Evolutionary conservation across 1,139 yeast species (phyloP).

Genomic region (Diutina catenulata): DNA sequence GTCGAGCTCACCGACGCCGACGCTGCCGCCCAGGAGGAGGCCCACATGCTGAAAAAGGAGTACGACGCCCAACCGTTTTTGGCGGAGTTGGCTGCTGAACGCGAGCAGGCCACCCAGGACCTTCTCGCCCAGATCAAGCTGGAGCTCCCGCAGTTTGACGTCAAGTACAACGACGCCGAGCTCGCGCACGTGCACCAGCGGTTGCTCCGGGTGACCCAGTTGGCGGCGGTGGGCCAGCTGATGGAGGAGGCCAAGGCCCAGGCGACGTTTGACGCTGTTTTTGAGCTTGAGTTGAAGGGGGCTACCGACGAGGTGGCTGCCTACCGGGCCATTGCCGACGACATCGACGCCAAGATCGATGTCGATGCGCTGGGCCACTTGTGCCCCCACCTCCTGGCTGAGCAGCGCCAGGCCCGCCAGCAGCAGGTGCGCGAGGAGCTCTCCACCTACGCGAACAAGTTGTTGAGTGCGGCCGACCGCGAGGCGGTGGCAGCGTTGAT

Average conservation of each 20-base stretch:
- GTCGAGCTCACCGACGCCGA: conserved; percentile 37
- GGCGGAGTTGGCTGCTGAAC: background rate
- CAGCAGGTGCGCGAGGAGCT: background rate
- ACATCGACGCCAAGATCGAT: conserved; percentile 1
- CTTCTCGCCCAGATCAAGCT: background rate
- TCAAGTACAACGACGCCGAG: conserved; percentile 5
- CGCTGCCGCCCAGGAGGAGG: conserved; percentile 45
- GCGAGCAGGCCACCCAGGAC: background rate
- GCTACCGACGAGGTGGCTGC: background rate
- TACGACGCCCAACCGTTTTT: conserved; percentile 2
- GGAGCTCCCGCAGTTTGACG: conserved; percentile 7
- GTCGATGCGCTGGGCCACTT: conserved; percentile 1
- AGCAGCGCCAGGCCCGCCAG: background rate
- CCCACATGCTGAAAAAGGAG: conserved; percentile 20
- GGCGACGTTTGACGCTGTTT: conserved; percentile 39
- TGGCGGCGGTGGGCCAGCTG: conserved; percentile 19
- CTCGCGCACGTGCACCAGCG: conserved; percentile 13
- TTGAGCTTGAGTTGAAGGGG: conserved; percentile 28
- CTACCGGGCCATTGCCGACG: background rate
- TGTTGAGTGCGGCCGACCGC: conserved; percentile 18
- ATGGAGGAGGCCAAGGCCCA: conserved; percentile 48
- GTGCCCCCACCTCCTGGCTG: conserved; percentile 1
- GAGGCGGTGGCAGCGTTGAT: conserved; percentile 16
- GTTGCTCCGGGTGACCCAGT: conserved; percentile 31
- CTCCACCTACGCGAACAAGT: conserved; percentile 12